These are phyloP conservation scores for Emericellopsis terricola DNA, from an alignment of 495 filamentous ascomycete genomes.

Conservation along the genomic window DNA sequence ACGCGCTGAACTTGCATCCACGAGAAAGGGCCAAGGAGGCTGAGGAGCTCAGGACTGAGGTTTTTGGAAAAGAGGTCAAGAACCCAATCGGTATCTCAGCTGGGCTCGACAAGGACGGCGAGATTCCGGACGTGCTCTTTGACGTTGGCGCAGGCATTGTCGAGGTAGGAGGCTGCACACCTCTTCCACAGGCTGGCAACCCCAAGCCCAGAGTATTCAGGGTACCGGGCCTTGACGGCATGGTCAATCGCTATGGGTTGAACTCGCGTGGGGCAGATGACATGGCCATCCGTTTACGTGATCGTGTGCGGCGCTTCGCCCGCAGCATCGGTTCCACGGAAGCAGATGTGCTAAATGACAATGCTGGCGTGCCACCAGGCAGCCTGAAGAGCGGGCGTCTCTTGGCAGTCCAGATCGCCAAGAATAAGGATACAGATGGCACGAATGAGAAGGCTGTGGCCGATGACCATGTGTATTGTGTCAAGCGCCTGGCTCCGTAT, in stretches of 20 bases:
- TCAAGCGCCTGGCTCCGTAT: constrained; percentile 61
- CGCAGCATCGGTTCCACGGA: constrained; percentile 51
- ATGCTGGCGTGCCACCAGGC: constrained; percentile 46
- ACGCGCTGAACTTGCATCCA: constrained; percentile 47
- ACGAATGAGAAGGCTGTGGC: constrained; percentile 68
- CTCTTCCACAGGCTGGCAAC: constrained; percentile 71
- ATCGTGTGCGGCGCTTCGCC: constrained; percentile 61
- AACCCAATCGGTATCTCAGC: constrained; percentile 88
- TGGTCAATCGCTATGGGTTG: constrained; percentile 92
- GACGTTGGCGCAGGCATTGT: constrained; percentile 67
- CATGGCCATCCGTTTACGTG: constrained; percentile 62
- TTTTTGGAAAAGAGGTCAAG: constrained; percentile 61
- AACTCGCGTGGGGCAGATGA: constrained; percentile 80
- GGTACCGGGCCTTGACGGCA: constrained; percentile 55
- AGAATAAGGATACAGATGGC: constrained; percentile 82
- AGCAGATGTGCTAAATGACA: constrained; percentile 50
- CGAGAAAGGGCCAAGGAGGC: constrained; percentile 43
- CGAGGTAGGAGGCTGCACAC: constrained; percentile 83
- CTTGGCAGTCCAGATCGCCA: constrained; percentile 88
- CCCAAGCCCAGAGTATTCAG: constrained; percentile 76
- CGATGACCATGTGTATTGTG: constrained; percentile 73
- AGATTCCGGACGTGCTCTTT: constrained; percentile 67
- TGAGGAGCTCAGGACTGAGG: constrained; percentile 23
- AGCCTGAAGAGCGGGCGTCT: constrained; percentile 56
- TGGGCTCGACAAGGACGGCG: constrained; percentile 84